Evolutionary conservation across 2,329 filamentous ascomycete genomes (phyloP).

Genomic region (Colletotrichum tofieldiae): DNA sequence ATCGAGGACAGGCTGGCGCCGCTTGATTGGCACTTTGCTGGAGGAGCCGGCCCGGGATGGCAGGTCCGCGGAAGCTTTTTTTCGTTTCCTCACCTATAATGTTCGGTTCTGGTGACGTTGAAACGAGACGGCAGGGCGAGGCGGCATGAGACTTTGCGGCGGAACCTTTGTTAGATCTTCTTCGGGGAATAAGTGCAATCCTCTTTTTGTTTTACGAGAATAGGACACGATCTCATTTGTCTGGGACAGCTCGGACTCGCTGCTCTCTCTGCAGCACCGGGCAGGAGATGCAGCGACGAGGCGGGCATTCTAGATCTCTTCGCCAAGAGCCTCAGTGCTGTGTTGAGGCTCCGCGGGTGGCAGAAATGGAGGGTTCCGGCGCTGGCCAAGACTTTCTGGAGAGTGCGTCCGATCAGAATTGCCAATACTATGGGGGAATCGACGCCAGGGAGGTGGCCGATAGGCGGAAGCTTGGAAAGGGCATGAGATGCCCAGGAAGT

Average conservation of each 20-base stretch:
- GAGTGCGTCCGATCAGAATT: conserved; percentile 15
- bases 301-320: conserved; percentile 1
- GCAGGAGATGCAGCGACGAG: conserved; percentile 5
- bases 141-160: background rate
- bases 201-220: conserved; percentile 9
- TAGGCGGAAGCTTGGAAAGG: conserved; percentile 5
- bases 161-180: conserved; percentile 11
- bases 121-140: conserved; percentile 19
- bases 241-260: conserved; percentile 9
- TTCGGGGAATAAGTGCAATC: background rate
- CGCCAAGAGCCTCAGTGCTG: conserved; percentile 23
- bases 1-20: background rate
- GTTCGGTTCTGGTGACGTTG: conserved; percentile 16
- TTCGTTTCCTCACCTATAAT: conserved; percentile 13
- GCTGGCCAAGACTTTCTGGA: conserved; percentile 28
- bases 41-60: background rate
- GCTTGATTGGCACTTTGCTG: background rate
- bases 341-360: conserved; percentile 28
- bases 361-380: conserved; percentile 16
- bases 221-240: background rate
- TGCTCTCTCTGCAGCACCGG: background rate
- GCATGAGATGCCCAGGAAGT: conserved; percentile 24
- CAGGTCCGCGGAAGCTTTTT: conserved; percentile 26
- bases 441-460: conserved; percentile 25
- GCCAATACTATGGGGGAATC: conserved; percentile 13